Base-by-base conservation (phyloP, 2,329 filamentous ascomycete species). In the Zymoseptoria passerinii region DNA sequence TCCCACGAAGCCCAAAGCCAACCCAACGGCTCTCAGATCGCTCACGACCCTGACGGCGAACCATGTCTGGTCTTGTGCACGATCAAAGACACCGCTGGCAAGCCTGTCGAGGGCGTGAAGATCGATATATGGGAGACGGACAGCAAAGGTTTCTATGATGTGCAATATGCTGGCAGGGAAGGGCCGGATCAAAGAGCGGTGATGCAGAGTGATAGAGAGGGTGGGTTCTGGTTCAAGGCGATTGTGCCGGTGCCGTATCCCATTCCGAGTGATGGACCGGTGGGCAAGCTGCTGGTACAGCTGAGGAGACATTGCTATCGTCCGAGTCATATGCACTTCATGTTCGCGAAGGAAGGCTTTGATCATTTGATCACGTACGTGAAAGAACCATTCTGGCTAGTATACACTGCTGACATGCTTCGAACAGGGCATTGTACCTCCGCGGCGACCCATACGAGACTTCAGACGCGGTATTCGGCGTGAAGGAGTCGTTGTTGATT, bases 51-150 rank as follows among this genome's bases (percentile, higher is more conserved):
- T 0, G 76, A 82, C 29, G 89, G 89, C 54, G 81, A 87, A 64
- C 82, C 86, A 0, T 81, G 89, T 63, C 80, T 92, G 13, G 86
- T 88, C 4, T 70, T 90, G n/a, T 91, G 89, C 76, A 87, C 80
- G 0, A 76, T 92, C 58, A 83, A 81, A 62, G 86, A 90, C 70
- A 83, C 81, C 0, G 48, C 73, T 0, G 88, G 87, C 0, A 77
- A 76, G 1, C 85, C 89, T 0, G 77, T 94, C 28, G 62, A 75
- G 1, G 83, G 78, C 52, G 88, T 86, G 28, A 89, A 85, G 70
- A 81, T 92, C 61, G 89, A 94, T 72, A 86, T 94, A 63, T 94
- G 89, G 89, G 89, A 92, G 75, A 90, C 89, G 8, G 89, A 92
- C 71, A 85, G 82, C 59, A 83, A 83, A n/a, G 89, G 89, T 8